A percentile compares a stretch with the other conserved stretches of the same genome.
Evolutionary conservation across 169 alveolate species (phyloP).

Genomic region (Plasmodium gallinaceum): DNA sequence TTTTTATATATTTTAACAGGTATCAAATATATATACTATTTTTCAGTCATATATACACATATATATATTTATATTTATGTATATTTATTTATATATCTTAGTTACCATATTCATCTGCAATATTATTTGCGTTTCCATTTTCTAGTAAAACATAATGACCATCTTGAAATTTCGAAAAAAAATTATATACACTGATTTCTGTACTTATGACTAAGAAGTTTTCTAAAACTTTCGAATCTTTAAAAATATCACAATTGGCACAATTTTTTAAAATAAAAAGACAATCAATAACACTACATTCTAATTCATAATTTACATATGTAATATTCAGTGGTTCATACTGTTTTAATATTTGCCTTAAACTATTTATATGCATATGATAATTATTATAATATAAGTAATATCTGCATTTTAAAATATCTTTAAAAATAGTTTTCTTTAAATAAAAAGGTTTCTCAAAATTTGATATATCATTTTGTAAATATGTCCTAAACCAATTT

Average conservation of each 20-base stretch:
- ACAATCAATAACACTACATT: conserved; percentile 46
- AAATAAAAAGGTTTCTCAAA: conserved; percentile 57
- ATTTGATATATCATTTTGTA: conserved; percentile 22
- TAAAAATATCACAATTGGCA: conserved; percentile 30
- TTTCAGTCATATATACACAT: not conserved
- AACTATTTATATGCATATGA: conserved; percentile 39
- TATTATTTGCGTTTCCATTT: not conserved
- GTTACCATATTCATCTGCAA: not conserved
- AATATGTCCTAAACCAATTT: conserved; percentile 49
- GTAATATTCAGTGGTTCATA: conserved; percentile 56
- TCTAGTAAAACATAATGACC: conserved; percentile 34
- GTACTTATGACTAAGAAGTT: conserved; percentile 53
- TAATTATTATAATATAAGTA: conserved; percentile 54
- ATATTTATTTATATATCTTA: not conserved
- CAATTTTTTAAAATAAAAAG: conserved; percentile 70
- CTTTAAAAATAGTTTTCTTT: conserved; percentile 18
- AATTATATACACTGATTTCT: conserved; percentile 25
- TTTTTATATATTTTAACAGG: not conserved
- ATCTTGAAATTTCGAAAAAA: conserved; percentile 42
- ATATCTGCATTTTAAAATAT: conserved; percentile 34
- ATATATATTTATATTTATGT: not conserved
- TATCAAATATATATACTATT: not conserved
- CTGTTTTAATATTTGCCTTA: conserved; percentile 58
- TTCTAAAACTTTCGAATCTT: conserved; percentile 19
- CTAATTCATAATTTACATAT: conserved; percentile 33